phyloP scores from a whole-genome alignment of 768 basidiomycete species.

The Amanita muscaria region DNA sequence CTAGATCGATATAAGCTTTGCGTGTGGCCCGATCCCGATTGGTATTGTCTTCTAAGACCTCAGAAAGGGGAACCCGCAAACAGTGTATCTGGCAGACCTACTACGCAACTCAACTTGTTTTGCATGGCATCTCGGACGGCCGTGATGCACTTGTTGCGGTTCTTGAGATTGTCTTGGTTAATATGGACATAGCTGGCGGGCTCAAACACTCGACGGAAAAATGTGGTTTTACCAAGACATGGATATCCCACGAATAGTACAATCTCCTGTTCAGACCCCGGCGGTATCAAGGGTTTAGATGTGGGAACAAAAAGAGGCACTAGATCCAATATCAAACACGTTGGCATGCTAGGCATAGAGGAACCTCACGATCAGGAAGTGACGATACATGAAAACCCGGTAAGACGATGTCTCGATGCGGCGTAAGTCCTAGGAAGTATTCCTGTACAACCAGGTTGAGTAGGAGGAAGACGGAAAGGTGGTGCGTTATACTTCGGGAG shows the following conservation, averaged over 20 bases:
- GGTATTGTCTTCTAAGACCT: constrained; percentile 66
- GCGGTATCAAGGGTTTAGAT: constrained; percentile 40
- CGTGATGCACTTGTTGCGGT: constrained; percentile 67
- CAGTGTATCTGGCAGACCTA: constrained; percentile 45
- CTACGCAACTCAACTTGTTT: constrained; percentile 58
- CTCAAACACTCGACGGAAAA: constrained; percentile 64
- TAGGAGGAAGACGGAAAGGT: not conserved
- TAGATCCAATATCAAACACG: constrained; percentile 13
- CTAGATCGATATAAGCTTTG: constrained; percentile 61
- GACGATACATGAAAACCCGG: constrained; percentile 62
- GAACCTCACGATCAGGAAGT: constrained; percentile 27
- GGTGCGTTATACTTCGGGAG: constrained; percentile 60
- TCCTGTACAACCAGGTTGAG: constrained; percentile 38
- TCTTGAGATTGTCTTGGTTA: constrained; percentile 78
- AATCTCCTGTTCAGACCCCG: constrained; percentile 26
- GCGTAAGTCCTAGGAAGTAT: constrained; percentile 57
- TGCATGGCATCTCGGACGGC: constrained; percentile 46
- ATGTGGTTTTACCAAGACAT: constrained; percentile 71
- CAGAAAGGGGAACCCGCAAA: not conserved
- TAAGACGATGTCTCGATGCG: constrained; percentile 36
- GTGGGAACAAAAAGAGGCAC: constrained; percentile 45
- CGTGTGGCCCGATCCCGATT: constrained; percentile 69
- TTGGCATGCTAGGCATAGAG: not conserved
- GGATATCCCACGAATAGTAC: constrained; percentile 47
- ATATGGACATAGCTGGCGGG: constrained; percentile 68